phyloP scores from a whole-genome alignment of 2,329 filamentous ascomycete species.

The Nannizziopsis barbatae region DNA sequence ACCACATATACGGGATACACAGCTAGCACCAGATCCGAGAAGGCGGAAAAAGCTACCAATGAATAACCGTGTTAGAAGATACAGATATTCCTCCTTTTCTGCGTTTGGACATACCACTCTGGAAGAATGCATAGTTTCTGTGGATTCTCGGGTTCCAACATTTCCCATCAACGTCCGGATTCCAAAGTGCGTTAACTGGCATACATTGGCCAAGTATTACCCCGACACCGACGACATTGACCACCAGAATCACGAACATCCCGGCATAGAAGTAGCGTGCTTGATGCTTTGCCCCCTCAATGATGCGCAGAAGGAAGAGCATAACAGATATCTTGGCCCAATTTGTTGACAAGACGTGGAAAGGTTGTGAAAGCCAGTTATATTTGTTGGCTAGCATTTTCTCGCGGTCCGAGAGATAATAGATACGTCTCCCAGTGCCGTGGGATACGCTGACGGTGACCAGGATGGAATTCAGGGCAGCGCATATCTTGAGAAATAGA shows the following conservation, averaged over 20 bases:
- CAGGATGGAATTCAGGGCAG: constrained; percentile 6
- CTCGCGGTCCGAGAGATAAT: constrained; percentile 8
- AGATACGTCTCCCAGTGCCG: constrained; percentile 11
- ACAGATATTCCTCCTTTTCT: too few relatives aligned
- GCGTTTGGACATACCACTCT: background rate
- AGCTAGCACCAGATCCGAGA: constrained; percentile 11
- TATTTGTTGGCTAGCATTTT: constrained; percentile 12
- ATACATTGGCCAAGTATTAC: constrained; percentile 11
- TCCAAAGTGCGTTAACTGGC: constrained; percentile 8
- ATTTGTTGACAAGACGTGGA: constrained; percentile 12
- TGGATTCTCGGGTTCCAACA: constrained; percentile 10
- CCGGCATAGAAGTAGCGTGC: constrained; percentile 4
- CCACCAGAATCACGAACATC: constrained; percentile 9
- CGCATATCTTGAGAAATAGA: constrained; percentile 4
- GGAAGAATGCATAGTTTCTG: constrained; percentile 8
- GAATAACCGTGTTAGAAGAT: too few relatives aligned
- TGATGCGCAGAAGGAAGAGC: constrained; percentile 12
- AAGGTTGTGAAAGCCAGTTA: constrained; percentile 11
- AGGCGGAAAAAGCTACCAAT: constrained; percentile 9
- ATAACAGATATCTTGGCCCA: constrained; percentile 12
- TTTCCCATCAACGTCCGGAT: constrained; percentile 4
- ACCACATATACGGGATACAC: constrained; percentile 12
- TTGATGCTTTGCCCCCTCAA: constrained; percentile 7
- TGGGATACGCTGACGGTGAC: constrained; percentile 7
- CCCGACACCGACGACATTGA: constrained; percentile 9